Evolutionary conservation across 2,329 filamentous ascomycete species (phyloP).

Genomic region (Aspergillus candidus): DNA sequence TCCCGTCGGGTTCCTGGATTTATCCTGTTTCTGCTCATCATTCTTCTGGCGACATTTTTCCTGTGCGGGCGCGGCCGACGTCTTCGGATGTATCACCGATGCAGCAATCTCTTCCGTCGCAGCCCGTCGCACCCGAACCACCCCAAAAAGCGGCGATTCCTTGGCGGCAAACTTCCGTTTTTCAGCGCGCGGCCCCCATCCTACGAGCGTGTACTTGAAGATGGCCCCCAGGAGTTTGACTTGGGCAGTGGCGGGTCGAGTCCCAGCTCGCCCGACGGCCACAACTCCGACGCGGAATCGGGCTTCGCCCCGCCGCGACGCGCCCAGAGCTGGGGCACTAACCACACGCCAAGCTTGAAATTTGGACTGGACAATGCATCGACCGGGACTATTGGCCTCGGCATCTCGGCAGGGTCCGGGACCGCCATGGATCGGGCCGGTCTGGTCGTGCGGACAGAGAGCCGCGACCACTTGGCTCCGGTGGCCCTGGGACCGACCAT

Average conservation of each 20-base stretch:
- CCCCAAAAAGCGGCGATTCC: slow-evolving; percentile 53
- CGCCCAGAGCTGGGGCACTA: slow-evolving; percentile 28
- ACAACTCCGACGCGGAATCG: slow-evolving; percentile 51
- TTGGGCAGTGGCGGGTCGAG: slow-evolving; percentile 58
- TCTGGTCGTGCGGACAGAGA: slow-evolving; percentile 75
- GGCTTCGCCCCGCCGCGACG: slow-evolving; percentile 51
- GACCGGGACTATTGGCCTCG: slow-evolving; percentile 32
- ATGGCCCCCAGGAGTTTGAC: slow-evolving; percentile 71
- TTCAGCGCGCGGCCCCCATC: slow-evolving; percentile 36
- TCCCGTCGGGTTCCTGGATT: slow-evolving; percentile 67
- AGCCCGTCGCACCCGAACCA: slow-evolving; percentile 27
- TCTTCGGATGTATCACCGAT: slow-evolving; percentile 52
- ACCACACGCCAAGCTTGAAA: slow-evolving; percentile 29
- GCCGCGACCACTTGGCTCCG: slow-evolving; percentile 66
- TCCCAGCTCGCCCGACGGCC: slow-evolving; percentile 51
- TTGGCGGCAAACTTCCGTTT: slow-evolving; percentile 49
- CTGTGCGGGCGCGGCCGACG: slow-evolving; percentile 75
- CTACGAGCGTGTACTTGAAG: slow-evolving; percentile 83
- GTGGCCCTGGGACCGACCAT: slow-evolving; percentile 47
- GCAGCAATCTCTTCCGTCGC: slow-evolving; percentile 37
- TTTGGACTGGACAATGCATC: slow-evolving; percentile 37
- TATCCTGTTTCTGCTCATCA: slow-evolving; percentile 67
- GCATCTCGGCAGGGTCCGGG: slow-evolving; percentile 28
- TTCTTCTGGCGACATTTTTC: slow-evolving; percentile 64
- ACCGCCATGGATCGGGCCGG: slow-evolving; percentile 59